Evolutionary conservation across 805 yeast genomes (phyloP).

Genomic region (Danielia reshetovae): DNA sequence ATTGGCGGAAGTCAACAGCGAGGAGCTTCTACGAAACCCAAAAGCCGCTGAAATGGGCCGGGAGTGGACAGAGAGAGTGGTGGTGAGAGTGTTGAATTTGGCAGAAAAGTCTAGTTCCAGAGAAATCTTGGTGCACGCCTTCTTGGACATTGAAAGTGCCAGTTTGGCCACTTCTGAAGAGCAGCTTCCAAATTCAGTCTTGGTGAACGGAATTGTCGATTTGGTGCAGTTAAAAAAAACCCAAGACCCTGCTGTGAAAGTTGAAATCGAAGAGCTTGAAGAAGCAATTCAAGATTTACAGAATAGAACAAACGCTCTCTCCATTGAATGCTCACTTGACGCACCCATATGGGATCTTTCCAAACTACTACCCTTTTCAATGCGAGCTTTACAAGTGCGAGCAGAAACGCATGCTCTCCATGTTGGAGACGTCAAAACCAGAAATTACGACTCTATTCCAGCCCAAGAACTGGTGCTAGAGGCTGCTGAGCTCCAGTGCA

Average conservation of each 20-base stretch:
- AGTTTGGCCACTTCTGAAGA: conserved; percentile 9
- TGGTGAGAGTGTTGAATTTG: conserved; percentile 37
- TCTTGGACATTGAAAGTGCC: conserved; percentile 30
- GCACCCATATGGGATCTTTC: conserved; percentile 7
- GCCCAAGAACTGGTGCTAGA: conserved; percentile 44
- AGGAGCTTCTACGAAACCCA: conserved; percentile 11
- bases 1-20: conserved; percentile 8
- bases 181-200: conserved; percentile 24
- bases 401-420: conserved; percentile 10
- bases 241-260: too few species aligned
- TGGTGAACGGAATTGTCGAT: conserved; percentile 55
- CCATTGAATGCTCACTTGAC: too few species aligned
- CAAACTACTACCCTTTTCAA: conserved; percentile 6
- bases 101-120: conserved; percentile 51
- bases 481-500: conserved; percentile 56
- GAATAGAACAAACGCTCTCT: background rate
- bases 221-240: conserved; percentile 4
- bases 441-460: conserved; percentile 44
- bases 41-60: conserved; percentile 20
- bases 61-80: conserved; percentile 41
- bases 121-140: conserved; percentile 57
- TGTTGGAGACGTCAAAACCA: conserved; percentile 60
- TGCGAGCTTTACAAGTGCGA: conserved; percentile 1
- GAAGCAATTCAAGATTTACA: background rate
- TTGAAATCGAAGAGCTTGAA: background rate